These are phyloP conservation scores for Fremontodendron californicum DNA, from an alignment of 345 rosid genomes.

Conservation along the genomic window DNA sequence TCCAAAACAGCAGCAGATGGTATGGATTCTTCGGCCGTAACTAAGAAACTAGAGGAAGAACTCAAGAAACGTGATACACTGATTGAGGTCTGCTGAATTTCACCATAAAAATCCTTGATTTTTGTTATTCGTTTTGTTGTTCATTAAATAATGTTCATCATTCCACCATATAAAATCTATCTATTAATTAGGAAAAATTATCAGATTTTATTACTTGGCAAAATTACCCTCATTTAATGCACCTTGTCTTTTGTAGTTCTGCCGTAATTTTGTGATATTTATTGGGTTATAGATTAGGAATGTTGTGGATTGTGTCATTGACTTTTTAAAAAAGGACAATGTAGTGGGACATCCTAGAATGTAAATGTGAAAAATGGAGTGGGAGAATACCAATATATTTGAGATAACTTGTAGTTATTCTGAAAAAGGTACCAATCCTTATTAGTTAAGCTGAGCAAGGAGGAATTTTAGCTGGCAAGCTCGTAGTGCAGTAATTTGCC, in stretches of 20 bases:
- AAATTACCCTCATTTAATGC: not conserved
- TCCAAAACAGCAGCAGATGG: slow-evolving; percentile 43
- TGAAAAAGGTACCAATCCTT: not conserved
- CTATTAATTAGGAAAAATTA: not conserved
- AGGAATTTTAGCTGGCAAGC: not conserved
- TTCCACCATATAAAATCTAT: not conserved
- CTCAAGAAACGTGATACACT: slow-evolving; percentile 93
- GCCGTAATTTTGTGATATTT: not conserved
- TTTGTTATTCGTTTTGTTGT: not conserved
- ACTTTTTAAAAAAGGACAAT: not conserved
- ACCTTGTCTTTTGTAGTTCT: not conserved
- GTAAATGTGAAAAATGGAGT: not conserved
- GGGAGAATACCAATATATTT: not conserved
- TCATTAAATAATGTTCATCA: not conserved
- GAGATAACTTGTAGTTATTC: not conserved
- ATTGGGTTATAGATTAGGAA: not conserved
- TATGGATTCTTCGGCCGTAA: slow-evolving; percentile 65
- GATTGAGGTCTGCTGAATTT: slow-evolving; percentile 66
- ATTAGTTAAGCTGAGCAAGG: not conserved
- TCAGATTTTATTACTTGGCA: not conserved
- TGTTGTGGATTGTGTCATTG: not conserved
- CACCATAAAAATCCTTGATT: not conserved
- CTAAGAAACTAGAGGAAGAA: slow-evolving; percentile 97
- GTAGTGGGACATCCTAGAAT: not conserved
- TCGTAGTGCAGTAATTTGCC: not conserved